Evolutionary conservation across 2,329 filamentous ascomycete species (phyloP), one percentile per base, ranked within the genome.

Genomic region (Ophiocordyceps camponoti-leonardi): DNA sequence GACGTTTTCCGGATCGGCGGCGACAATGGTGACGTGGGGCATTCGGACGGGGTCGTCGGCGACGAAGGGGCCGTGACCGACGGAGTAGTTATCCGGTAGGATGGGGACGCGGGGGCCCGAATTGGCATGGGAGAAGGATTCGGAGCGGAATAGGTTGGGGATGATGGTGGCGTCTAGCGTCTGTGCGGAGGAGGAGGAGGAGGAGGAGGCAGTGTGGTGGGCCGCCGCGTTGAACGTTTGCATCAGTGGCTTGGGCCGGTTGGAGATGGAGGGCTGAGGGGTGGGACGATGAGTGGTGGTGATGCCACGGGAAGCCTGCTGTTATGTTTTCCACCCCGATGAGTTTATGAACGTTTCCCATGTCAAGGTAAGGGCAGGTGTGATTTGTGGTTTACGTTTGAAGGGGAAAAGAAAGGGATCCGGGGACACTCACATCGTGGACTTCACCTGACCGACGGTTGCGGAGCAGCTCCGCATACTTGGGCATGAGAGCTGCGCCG

Each of bases 161-260:
- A 81, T 66, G 49, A 75, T 59, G 49, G 69, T 64, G 56, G 64
- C 67, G 61, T 79, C 73, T 48, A 77, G 8, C 23, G 23, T 26
- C 23, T 26, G 67, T n/a, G n/a, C n/a, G 48, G 68, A 62, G 42
- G 55, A 56, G 40, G 57, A 52, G 26, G 63, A 55, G 12, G 59
- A 53, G 14, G 65, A 58, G 3, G 66, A 61, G n/a, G 67, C 64
- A 46, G 67, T 65, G 16, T 69, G 58, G 7, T 68, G 59, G 18
- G 69, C 67, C 20, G 68, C 20, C 3, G 46, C 67, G 53, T 66
- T 64, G 65, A 80, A 79, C 55, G 72, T 74, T 63, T 81, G 77
- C 76, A 81, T 80, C 46, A 80, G 62, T 39, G 75, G 76, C 54
- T 71, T 63, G 48, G 62, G 61, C 51, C 67, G 67, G 56, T 62